Percentiles rank a stretch among this genome's conserved stretches.
These are phyloP conservation scores for Neurospora sp. DNA, from an alignment of 495 filamentous ascomycete species.

Conservation along the genomic window DNA sequence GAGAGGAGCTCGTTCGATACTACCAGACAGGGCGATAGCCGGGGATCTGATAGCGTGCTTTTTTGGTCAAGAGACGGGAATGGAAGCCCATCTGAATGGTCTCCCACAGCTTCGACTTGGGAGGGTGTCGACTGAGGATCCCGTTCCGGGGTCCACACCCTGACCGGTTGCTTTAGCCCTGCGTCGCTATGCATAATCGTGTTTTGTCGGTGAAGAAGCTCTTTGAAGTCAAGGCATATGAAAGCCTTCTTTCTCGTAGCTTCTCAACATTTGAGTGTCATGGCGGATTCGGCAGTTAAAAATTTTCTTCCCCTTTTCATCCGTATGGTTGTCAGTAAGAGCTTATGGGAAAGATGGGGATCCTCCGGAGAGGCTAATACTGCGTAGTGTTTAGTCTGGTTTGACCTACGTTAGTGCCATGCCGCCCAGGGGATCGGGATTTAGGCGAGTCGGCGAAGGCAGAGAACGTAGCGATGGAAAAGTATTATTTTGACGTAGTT, in stretches of 20 bases:
- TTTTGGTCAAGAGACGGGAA: not conserved
- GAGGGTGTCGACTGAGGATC: not conserved
- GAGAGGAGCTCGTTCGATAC: constrained; percentile 10
- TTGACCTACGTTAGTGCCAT: not conserved
- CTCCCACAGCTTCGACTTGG: constrained; percentile 1
- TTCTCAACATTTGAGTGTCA: not conserved
- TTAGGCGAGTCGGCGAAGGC: not conserved
- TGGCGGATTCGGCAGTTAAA: not conserved
- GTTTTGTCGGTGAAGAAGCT: constrained; percentile 16
- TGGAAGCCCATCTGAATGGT: not conserved
- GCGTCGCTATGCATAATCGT: constrained; percentile 23
- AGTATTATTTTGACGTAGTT: not conserved
- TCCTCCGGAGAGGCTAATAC: not conserved
- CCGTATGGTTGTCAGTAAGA: not conserved
- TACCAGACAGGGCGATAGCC: constrained; percentile 10
- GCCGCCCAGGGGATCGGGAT: not conserved
- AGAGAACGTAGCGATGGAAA: not conserved
- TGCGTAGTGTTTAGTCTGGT: not conserved
- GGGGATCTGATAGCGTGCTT: constrained; percentile 1
- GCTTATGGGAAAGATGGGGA: not conserved
- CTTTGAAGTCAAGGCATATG: constrained; percentile 8
- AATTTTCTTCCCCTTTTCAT: not conserved
- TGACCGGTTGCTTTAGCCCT: constrained; percentile 21
- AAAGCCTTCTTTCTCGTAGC: not conserved
- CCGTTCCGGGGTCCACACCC: constrained; percentile 11